These are phyloP conservation scores for Hanseniaspora uvarum DNA, from an alignment of 1,139 yeast species.

Conservation along the genomic window DNA sequence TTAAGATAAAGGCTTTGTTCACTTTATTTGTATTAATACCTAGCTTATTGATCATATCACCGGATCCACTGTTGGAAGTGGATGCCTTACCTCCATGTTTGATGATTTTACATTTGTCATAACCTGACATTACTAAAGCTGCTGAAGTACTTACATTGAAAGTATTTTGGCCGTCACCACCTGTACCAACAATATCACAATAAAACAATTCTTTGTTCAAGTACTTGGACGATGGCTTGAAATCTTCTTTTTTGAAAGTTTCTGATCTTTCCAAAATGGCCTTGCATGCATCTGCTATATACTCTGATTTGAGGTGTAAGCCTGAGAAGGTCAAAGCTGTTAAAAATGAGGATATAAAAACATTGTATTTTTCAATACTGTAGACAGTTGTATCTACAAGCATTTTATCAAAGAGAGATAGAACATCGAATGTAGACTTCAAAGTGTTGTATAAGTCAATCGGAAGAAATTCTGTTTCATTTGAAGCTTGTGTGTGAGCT, in stretches of 20 bases:
- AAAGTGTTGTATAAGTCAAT: conserved; percentile 26
- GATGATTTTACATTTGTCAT: conserved; percentile 62
- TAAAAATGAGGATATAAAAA: conserved; percentile 69
- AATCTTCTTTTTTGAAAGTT: conserved; percentile 31
- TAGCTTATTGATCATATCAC: conserved; percentile 65
- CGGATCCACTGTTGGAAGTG: conserved; percentile 86
- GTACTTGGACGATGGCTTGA: background rate
- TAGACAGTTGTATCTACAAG: conserved; percentile 8
- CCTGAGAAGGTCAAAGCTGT: conserved; percentile 64
- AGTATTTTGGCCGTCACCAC: conserved; percentile 96
- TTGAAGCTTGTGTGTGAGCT: background rate
- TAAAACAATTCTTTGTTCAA: conserved; percentile 34
- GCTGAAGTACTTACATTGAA: conserved; percentile 92
- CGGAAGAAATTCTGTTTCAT: conserved; percentile 22
- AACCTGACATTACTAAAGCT: conserved; percentile 89
- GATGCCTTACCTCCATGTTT: conserved; percentile 97
- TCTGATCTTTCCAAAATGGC: conserved; percentile 57
- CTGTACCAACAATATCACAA: conserved; percentile 92
- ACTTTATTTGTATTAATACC: conserved; percentile 72
- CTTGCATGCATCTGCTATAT: conserved; percentile 73
- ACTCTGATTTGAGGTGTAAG: conserved; percentile 72
- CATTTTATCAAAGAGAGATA: conserved; percentile 18
- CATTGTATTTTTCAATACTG: conserved; percentile 27
- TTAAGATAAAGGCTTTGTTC: conserved; percentile 33
- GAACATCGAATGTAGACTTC: conserved; percentile 20